Conservation (phyloP, 2,329 filamentous ascomycete species). For the Curvularia eragrostidis region DNA sequence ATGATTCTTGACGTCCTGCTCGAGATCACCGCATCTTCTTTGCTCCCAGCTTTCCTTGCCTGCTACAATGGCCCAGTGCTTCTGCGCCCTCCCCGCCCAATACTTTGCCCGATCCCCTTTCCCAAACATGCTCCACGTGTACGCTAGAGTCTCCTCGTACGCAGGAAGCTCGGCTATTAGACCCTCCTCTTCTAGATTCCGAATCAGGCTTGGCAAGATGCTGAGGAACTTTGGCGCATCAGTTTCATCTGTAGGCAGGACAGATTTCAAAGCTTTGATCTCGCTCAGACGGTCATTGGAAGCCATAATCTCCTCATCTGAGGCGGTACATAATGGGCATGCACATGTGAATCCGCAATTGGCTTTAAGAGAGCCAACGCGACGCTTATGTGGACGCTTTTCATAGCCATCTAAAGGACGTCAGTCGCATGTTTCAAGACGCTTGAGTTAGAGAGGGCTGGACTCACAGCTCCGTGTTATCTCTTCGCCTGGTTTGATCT, state of each 20-base stretch:
- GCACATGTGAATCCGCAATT: conserved; percentile 42
- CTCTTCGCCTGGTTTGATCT: conserved; percentile 40
- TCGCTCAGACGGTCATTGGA: conserved; percentile 38
- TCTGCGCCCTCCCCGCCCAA: conserved; percentile 37
- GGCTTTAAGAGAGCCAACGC: conserved; percentile 26
- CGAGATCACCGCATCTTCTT: conserved; percentile 31
- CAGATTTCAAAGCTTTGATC: conserved; percentile 35
- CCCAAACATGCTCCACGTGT: conserved; percentile 39
- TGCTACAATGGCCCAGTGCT: conserved; percentile 35
- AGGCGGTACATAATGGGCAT: conserved; percentile 39
- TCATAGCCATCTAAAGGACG: conserved; percentile 36
- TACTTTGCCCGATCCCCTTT: conserved; percentile 35
- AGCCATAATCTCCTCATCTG: conserved; percentile 15
- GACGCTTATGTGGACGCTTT: conserved; percentile 20
- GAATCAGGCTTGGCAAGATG: conserved; percentile 34
- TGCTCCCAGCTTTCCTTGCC: conserved; percentile 38
- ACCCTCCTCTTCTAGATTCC: conserved; percentile 36
- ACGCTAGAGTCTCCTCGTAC: conserved; percentile 45
- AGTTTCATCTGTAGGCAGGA: conserved; percentile 29
- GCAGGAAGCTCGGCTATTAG: conserved; percentile 31
- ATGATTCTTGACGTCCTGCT: conserved; percentile 33
- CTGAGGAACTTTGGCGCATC: conserved; percentile 32
- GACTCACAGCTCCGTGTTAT: conserved; percentile 40
- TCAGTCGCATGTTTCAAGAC: neutral
- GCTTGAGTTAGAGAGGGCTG: neutral